Evolutionary conservation across 2,329 filamentous ascomycete genomes (phyloP), one percentile per base, ranked within the genome.

Genomic region (Neonectria ditissima): DNA sequence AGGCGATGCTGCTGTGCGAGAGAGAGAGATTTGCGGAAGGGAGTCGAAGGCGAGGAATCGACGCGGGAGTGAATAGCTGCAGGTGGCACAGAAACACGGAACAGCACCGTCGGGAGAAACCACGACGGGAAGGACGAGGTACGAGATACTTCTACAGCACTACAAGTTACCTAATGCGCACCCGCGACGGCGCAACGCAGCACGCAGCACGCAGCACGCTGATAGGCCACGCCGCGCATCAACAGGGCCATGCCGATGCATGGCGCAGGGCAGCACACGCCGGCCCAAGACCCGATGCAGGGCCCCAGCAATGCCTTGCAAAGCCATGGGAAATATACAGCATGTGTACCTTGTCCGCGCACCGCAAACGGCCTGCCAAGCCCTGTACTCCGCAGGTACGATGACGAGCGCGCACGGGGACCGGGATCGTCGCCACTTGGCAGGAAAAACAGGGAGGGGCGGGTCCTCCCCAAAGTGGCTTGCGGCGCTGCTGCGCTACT

Each of bases 181-280:
- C 13, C 16, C 32, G 32, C 6, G 32, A 16, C 13, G 14, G 16
- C 7, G 32, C 32, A 34, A 26, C 6, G 6, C 24, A n/a, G n/a
- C n/a, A n/a, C n/a, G n/a, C n/a, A n/a, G n/a, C n/a, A n/a, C n/a
- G n/a, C 24, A 6, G 24, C 24, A n/a, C 24, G 24, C 24, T 26
- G 24, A 26, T 26, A 26, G 24, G 24, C 4, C 24, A 26, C 4
- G 24, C 24, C 24, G 24, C 24, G 24, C 24, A 4, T 4, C 6
- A 26, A 26, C 4, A 26, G 24, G 24, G 24, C 24, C 24, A 26
- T 26, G 24, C 34, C 34, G 34, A 37, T 16, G 34, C 34, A 37
- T 16, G 34, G 34, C 34, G 34, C 37, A 41, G n/a, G n/a, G n/a
- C 37, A 20, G 65, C 64, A 69, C 34, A 30, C 22, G 24, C 45